Percentiles rank a stretch among this genome's conserved stretches.
Conservation (phyloP, 78 protist species). For the Dictyostelium purpureum region DNA sequence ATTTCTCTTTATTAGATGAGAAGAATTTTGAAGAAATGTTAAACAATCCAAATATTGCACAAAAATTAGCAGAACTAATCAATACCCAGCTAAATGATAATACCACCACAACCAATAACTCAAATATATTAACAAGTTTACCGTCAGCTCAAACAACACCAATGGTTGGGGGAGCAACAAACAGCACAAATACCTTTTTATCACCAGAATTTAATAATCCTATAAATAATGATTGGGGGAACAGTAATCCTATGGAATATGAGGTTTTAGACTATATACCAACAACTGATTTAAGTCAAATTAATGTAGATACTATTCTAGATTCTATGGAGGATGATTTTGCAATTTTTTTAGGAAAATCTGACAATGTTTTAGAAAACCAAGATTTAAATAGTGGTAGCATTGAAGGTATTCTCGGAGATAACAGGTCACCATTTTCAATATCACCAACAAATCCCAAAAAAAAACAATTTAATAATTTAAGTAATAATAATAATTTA, state of each 20-base stretch:
- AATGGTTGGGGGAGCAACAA: background rate
- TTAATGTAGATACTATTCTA: conserved; percentile 9
- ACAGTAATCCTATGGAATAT: too few species aligned
- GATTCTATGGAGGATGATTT: conserved; percentile 43
- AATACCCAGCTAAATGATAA: background rate
- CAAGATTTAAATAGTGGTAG: too few species aligned
- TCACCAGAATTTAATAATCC: background rate
- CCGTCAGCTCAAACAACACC: background rate
- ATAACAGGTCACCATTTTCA: too few species aligned
- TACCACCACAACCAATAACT: background rate
- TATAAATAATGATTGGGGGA: background rate
- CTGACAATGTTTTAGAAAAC: too few species aligned
- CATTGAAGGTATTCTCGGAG: too few species aligned
- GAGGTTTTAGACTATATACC: too few species aligned
- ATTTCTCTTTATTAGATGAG: background rate
- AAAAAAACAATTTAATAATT: too few species aligned
- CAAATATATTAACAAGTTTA: background rate
- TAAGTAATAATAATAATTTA: too few species aligned
- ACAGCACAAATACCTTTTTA: background rate
- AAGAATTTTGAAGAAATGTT: conserved; percentile 20
- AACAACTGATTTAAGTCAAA: background rate
- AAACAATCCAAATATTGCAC: conserved; percentile 31
- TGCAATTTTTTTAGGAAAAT: background rate
- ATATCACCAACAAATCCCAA: too few species aligned
- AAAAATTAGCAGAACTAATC: conserved; percentile 51